Conservation (phyloP, 768 basidiomycete species). For the Amanita jacksonii region DNA sequence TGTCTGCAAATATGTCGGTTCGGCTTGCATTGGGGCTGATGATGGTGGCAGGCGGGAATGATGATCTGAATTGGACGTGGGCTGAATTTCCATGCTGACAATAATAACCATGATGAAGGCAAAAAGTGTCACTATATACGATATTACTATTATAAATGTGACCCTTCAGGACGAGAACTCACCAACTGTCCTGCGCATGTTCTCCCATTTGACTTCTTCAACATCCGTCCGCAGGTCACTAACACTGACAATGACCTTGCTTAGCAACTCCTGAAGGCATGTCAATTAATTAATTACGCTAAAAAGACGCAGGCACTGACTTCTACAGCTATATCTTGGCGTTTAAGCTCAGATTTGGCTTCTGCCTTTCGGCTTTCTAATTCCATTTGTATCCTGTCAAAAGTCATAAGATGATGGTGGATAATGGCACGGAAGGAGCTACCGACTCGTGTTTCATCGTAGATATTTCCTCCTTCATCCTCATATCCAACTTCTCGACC, state of each 20-base stretch:
- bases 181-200: constrained; percentile 79
- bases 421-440: constrained; percentile 2
- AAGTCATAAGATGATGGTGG: constrained; percentile 4
- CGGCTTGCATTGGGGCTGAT: constrained; percentile 22
- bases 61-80: constrained; percentile 24
- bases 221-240: constrained; percentile 75
- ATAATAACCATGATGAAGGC: constrained; percentile 65
- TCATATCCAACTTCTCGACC: constrained; percentile 74
- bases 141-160: no score
- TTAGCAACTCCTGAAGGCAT: constrained; percentile 53
- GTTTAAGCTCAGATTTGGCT: constrained; percentile 73
- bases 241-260: constrained; percentile 61
- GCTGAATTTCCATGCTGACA: constrained; percentile 58
- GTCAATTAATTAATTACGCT: background rate
- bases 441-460: constrained; percentile 89
- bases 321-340: constrained; percentile 78
- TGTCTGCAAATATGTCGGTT: constrained; percentile 4
- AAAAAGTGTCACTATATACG: constrained; percentile 52
- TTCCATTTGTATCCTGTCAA: constrained; percentile 88
- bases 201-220: constrained; percentile 84
- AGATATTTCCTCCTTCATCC: constrained; percentile 89
- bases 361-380: constrained; percentile 92
- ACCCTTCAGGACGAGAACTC: no score
- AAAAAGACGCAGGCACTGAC: constrained; percentile 25
- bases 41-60: constrained; percentile 16